Evolutionary conservation across 1,139 yeast species (phyloP), one percentile per base, ranked within the genome.

Genomic region (Blastobotrys buckinghamii): DNA sequence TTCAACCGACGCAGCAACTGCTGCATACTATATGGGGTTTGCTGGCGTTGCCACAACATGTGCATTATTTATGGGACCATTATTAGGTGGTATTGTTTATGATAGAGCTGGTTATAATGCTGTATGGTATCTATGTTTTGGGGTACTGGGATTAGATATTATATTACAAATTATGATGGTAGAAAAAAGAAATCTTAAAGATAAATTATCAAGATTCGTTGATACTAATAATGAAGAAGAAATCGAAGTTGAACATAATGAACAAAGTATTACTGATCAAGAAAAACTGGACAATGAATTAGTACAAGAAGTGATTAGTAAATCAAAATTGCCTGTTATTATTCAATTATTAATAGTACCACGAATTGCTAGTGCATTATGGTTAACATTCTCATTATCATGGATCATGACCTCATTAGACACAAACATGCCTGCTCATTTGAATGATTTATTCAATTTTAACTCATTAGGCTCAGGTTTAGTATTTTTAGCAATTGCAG

Each of bases 21-120:
- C 63, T 20, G 66, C 64, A 7, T 55, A 55, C 34, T 50, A 57
- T 26, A 59, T 64, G 65, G 59, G 67, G 16, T 67, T 57, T 44
- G 65, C 68, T 1, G 66, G 67, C 15, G 50, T 63, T 30, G 68
- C 63, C 6, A 53, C 63, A 50, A 56, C 66, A 8, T 30, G 64
- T 24, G 71, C 68, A 6, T 55, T 59, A 13, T 60, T 67, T 26
- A 39, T 64, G 20, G 70, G 71, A 4, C 72, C 72, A 5, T 50
- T 67, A 15, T 44, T 68, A 13, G 72, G 72, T 6, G 72, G 72
- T 6, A 51, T 66, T n/a, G 58, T 66, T 10, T 68, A 65, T 42
- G 64, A 61, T n/a, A 50, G 48, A 16, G 61, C 59, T 1, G 72
- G 72, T 2, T 68, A 67, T 50, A 60, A 64, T 43, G 55, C 68